Conservation (phyloP, 305 asterid species). For the Nicotiana rustica region DNA sequence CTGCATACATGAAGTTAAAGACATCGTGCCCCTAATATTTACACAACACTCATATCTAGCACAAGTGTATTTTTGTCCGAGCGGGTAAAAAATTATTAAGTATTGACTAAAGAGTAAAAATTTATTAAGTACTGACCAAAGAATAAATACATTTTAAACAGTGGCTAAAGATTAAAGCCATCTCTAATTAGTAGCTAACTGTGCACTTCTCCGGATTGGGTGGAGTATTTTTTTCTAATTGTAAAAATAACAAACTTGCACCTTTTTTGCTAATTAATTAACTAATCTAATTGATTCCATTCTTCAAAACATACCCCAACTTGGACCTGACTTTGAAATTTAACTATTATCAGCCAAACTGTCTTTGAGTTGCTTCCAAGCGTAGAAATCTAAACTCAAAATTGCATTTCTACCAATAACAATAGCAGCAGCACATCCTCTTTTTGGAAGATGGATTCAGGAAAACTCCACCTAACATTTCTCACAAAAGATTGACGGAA, state of each 20-base stretch:
- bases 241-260: background rate
- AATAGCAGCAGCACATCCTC: background rate
- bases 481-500: background rate
- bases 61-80: too few relatives aligned
- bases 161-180: too few relatives aligned
- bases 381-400: slow-evolving; percentile 22
- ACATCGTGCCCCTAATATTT: too few relatives aligned
- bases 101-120: too few relatives aligned
- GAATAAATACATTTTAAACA: too few relatives aligned
- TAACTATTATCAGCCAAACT: background rate
- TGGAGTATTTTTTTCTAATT: too few relatives aligned
- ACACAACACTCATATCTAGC: too few relatives aligned
- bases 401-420: slow-evolving; percentile 12
- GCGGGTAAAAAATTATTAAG: too few relatives aligned
- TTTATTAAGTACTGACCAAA: too few relatives aligned
- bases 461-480: background rate
- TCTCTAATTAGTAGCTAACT: too few relatives aligned
- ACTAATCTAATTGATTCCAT: background rate
- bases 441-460: background rate
- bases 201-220: too few relatives aligned
- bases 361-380: slow-evolving; percentile 31
- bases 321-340: slow-evolving; percentile 10
- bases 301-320: slow-evolving; percentile 7
- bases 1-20: too few relatives aligned
- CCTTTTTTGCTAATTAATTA: background rate